These are phyloP conservation scores for Stygiomarasmius scandens DNA, from an alignment of 1,284 basidiomycete genomes.

Conservation along the genomic window DNA sequence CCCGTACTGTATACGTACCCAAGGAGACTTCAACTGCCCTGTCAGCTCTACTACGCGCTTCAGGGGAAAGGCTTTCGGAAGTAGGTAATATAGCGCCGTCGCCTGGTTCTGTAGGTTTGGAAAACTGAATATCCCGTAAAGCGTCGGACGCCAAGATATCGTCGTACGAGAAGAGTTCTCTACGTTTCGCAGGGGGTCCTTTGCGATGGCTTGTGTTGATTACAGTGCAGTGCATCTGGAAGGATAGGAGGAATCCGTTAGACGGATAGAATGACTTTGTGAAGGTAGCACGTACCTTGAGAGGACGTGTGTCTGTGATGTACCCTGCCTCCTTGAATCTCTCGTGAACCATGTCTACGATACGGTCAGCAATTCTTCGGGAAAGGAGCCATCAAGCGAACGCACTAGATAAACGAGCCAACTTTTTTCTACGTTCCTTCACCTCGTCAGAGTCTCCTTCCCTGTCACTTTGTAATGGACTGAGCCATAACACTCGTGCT, in stretches of 20 bases:
- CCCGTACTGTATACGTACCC: constrained; percentile 48
- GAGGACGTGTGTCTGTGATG: constrained; percentile 51
- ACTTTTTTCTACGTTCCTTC: constrained; percentile 30
- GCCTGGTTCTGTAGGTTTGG: neutral
- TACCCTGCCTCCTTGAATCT: constrained; percentile 56
- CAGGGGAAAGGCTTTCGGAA: neutral
- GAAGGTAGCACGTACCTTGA: constrained; percentile 54
- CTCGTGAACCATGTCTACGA: constrained; percentile 40
- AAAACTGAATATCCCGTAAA: constrained; percentile 20
- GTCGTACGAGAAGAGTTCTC: constrained; percentile 50
- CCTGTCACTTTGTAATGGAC: constrained; percentile 35
- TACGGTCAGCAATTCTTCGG: neutral
- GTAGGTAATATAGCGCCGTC: neutral
- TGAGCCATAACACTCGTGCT: constrained; percentile 53
- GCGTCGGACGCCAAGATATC: constrained; percentile 42
- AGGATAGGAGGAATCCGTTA: no score
- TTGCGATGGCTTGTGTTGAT: constrained; percentile 63
- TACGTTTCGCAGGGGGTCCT: constrained; percentile 30
- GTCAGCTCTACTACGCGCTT: neutral
- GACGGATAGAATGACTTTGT: no score
- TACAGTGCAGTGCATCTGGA: constrained; percentile 69
- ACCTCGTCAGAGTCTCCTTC: constrained; percentile 23
- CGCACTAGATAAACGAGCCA: constrained; percentile 45
- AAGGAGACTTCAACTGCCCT: constrained; percentile 37
- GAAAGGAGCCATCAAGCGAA: constrained; percentile 1